Percentiles rank a stretch among this genome's conserved stretches.
Conservation (phyloP, 1,139 yeast genomes). For the Sugiyamaella castrensis region DNA sequence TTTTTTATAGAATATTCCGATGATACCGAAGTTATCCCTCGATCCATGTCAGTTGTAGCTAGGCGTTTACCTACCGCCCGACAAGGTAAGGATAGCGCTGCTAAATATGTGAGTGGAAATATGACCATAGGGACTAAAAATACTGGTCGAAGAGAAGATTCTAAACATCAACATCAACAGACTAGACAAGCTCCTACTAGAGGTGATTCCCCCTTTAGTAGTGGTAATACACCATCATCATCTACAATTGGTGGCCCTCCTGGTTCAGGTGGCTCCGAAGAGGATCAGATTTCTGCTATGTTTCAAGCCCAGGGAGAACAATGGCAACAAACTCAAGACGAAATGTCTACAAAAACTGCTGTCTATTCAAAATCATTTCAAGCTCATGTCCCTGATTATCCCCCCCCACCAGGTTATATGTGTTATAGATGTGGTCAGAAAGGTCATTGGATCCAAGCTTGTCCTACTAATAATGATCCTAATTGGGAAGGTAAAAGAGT, state of each 20-base stretch:
- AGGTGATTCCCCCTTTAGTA: conserved; percentile 21
- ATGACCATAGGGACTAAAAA: conserved; percentile 26
- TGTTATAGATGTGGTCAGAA: conserved; percentile 96
- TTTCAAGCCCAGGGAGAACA: conserved; percentile 88
- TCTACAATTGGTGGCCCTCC: conserved; percentile 25
- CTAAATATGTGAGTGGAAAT: conserved; percentile 75
- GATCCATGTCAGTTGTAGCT: conserved; percentile 82
- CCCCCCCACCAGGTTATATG: conserved; percentile 93
- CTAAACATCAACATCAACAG: conserved; percentile 4
- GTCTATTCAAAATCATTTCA: conserved; percentile 35
- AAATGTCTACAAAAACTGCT: conserved; percentile 56
- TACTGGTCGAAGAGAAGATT: conserved; percentile 32
- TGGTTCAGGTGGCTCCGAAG: conserved; percentile 55
- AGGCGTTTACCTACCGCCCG: conserved; percentile 72
- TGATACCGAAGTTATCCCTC: conserved; percentile 76
- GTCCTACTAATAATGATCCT: conserved; percentile 93
- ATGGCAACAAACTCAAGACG: conserved; percentile 93
- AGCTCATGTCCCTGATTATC: conserved; percentile 50
- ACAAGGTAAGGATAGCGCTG: conserved; percentile 53
- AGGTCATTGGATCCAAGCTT: conserved; percentile 94
- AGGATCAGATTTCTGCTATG: conserved; percentile 85
- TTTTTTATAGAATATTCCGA: conserved; percentile 61
- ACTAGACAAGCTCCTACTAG: conserved; percentile 15
- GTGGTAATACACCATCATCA: conserved; percentile 23
- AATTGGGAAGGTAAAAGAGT: conserved; percentile 90